phyloP scores from a whole-genome alignment of 257 asterid species.

The Plantago elongata region DNA sequence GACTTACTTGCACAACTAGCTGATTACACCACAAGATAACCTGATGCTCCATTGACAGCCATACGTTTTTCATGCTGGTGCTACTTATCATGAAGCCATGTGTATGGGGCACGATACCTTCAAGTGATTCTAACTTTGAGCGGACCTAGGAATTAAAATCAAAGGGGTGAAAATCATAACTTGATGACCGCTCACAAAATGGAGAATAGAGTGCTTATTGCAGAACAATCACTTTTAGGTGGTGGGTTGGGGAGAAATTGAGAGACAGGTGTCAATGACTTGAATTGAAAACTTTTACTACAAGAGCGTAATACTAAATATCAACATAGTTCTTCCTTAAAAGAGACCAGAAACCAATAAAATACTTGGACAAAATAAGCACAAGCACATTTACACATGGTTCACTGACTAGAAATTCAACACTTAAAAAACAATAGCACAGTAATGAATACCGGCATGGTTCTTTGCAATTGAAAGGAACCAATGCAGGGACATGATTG shows the following conservation, averaged over 20 bases:
- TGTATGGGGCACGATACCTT: constrained; percentile 89
- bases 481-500: too few relatives aligned
- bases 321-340: too few relatives aligned
- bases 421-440: neutral
- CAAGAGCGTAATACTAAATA: too few relatives aligned
- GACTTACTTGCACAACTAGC: constrained; percentile 77
- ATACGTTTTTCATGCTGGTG: constrained; percentile 79
- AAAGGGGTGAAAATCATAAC: constrained; percentile 18
- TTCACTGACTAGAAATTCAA: neutral
- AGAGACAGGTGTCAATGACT: too few relatives aligned
- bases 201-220: constrained; percentile 11
- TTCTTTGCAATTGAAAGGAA: too few relatives aligned
- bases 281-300: too few relatives aligned
- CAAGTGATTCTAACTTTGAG: constrained; percentile 76
- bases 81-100: constrained; percentile 90
- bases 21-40: constrained; percentile 87
- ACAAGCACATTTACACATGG: neutral
- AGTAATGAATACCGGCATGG: neutral
- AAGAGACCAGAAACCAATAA: neutral
- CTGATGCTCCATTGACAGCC: constrained; percentile 99
- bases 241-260: too few relatives aligned
- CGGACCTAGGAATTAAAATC: constrained; percentile 62
- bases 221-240: too few relatives aligned
- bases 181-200: constrained; percentile 15
- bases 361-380: neutral